Base-by-base conservation (phyloP, 108 stramenopile genomes). In the Cyclotella sp. region DNA sequence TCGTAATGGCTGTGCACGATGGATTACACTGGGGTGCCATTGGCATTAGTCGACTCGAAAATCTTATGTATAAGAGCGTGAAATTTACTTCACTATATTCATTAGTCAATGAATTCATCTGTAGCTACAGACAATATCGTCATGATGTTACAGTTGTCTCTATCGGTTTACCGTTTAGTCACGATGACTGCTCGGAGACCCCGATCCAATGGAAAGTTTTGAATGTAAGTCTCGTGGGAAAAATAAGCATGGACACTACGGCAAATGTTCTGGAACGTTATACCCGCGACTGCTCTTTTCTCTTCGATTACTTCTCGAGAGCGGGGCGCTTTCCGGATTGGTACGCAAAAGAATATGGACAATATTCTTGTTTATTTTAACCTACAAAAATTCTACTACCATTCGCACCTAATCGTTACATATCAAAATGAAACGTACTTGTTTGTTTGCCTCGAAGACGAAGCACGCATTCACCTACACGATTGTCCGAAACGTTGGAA, bases 101-200 rank as follows among this genome's bases (percentile, higher is more conserved):
- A 24, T 75, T 88, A 13, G 27, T 88, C 9, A 43, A 46, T 0
- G 85, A 84, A 65, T 88, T 83, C 55, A 62, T 59, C 27, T 41
- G 29, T 24, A 53, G 73, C 34, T 88, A 88, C 66, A 54, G 63
- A 14, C 22, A 45, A 13, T 74, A 63, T 65, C 79, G 78, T 46
- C 87, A 88, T 63, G 44, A 65, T n/a, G 51, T 88, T 69, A 73
- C 79, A 42, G 45, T 77, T n/a, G 78, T 88, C 7, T 82, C 79
- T 26, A 52, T 88, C 26, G 87, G 87, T 24, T 76, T 88, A 10
- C 87, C 87, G 4, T 72, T 88, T n/a, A 67, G 79, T 14, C 79
- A 83, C 42, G 73, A 77, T 42, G 51, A 71, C 27, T 77, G 73
- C 41, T 86, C 79, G 41, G 70, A 73, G 34, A 55, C 47, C 21